Base-by-base conservation (phyloP, 2,329 filamentous ascomycete species). In the Cordyceps cicadae region DNA sequence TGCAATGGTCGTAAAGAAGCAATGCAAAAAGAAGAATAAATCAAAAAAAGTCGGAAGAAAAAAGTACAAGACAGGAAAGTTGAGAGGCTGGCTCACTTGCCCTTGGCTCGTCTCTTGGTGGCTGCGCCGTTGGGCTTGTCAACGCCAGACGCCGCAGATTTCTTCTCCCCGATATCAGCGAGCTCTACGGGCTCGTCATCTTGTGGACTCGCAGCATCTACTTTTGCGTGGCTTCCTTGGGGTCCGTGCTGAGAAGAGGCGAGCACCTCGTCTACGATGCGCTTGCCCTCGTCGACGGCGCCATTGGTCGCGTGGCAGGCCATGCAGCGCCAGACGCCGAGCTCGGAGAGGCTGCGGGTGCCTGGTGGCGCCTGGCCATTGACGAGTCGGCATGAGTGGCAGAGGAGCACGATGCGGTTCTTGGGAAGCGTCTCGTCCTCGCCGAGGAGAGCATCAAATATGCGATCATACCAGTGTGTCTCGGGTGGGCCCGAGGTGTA, bases 331-430 rank as follows among this genome's bases (percentile, higher is more conserved):
- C 94, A 99, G 63, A 81, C 80, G 2, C 93, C 94, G 1, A 99
- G 69, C 56, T 97, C 92, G 45, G 89, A 85, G 1, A 93, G 75
- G 0, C 80, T 84, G 66, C 85, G 88, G 0, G 89, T 87, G 1
- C 94, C 94, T 0, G 94, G 93, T 1, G 94, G 92, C 3, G 94
- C 94, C 71, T 97, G 94, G 0, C 95, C 94, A 70, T 99, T 99
- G 53, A 99, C 92, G 1, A 97, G 82, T 34, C 90, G 82, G 72
- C 94, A 99, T 45, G 82, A 79, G 37, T 79, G 74, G 75, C 94
- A 99, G 60, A 99, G 90, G 64, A 99, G 79, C 8, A 87, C 93
- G 62, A 96, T 85, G 19, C 94, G 86, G 73, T 97, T 97, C 77
- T 92, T 95, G 2, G 93, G 85, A 14, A 89, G 86, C 5, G 90